Percentiles rank a stretch among this genome's conserved stretches.
Conservation (phyloP, 73 alveolate genomes). For the Blepharisma stoltei region DNA sequence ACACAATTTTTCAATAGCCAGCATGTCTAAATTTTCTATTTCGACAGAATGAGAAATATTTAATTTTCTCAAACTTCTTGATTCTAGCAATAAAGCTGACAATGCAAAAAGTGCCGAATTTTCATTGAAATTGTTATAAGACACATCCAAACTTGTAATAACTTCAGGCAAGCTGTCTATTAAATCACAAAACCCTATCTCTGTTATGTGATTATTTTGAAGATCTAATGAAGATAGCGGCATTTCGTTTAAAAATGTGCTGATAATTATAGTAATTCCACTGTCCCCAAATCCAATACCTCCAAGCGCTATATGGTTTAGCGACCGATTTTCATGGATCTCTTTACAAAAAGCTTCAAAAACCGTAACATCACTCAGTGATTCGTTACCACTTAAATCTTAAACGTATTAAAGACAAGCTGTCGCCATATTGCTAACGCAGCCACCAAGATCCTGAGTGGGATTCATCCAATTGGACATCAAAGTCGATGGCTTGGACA, state of each 20-base stretch:
- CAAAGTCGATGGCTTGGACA: too few relatives aligned
- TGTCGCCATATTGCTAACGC: too few relatives aligned
- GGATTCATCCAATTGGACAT: too few relatives aligned
- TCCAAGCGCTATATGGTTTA: background rate
- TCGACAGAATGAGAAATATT: conserved; percentile 9
- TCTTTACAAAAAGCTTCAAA: background rate
- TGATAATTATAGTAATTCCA: background rate
- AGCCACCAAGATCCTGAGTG: too few relatives aligned
- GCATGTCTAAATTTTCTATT: background rate
- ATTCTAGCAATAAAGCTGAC: background rate
- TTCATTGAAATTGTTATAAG: conserved; percentile 1
- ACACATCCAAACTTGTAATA: background rate
- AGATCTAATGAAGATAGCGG: conserved; percentile 9
- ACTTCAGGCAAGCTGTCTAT: background rate
- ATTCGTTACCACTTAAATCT: too few relatives aligned
- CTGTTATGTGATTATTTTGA: conserved; percentile 12
- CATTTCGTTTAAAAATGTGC: background rate
- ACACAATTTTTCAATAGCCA: background rate
- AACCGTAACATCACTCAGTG: too few relatives aligned
- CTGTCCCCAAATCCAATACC: background rate
- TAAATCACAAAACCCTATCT: background rate
- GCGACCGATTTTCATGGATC: background rate
- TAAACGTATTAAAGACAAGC: too few relatives aligned
- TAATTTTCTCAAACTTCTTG: background rate
- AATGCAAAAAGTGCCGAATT: conserved; percentile 4